Evolutionary conservation across 805 yeast species (phyloP), one percentile per base, ranked within the genome.

Genomic region (Lipomyces kockii): DNA sequence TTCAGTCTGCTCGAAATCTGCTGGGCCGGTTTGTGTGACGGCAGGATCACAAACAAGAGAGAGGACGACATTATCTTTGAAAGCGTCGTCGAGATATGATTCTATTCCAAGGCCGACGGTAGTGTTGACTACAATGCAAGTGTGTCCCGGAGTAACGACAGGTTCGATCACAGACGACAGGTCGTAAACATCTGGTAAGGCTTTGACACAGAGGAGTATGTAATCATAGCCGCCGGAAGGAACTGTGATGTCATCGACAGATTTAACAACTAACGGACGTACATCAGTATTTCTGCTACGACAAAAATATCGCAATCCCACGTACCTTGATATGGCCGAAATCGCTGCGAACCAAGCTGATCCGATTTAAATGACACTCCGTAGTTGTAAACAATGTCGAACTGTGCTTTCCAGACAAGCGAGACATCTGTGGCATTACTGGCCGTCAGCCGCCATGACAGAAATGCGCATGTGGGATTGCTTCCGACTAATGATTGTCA

Each of bases 121-220:
- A 22, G 73, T 71, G 63, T 89, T 78, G 64, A 89, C 80, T 1
- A 89, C 83, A 55, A 88, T 78, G 14, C 85, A 78, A 5, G 89
- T 83, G 49, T 77, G 76, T 51, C 77, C 79, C 1, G 81, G 76
- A 43, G 84, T 78, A 51, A 88, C 83, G 3, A 85, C 86, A 0
- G 86, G 84, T 11, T 73, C 82, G 52, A 83, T 81, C 57, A 87
- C 74, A 12, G 86, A 87, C 71, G 84, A 87, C 20, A 86, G 77
- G 58, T 82, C 80, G 65, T 80, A 77, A 8, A 89, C 77, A 72
- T 89, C 93, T 2, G 92, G 92, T 29, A 86, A 81, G 74, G 85
- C 87, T 74, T 89, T 89, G 60, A 89, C 86, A 55, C 87, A 79
- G 39, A 89, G 84, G 6, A 88, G 81, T 43, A 87, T 81, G 73